phyloP scores from a whole-genome alignment of 305 asterid genomes.

The Solanum hybrid region DNA sequence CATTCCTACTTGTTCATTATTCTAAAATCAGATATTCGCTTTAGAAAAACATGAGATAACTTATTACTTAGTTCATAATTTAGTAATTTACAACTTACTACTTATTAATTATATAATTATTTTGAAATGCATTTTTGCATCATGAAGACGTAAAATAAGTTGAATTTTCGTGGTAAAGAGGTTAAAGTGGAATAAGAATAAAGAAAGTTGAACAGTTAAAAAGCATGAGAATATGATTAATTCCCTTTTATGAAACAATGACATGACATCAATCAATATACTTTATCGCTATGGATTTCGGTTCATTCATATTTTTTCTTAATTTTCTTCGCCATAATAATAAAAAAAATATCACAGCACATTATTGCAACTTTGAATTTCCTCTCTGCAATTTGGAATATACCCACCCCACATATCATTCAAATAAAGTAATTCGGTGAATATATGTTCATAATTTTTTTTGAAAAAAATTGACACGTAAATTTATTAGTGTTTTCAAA shows the following conservation, averaged over 20 bases:
- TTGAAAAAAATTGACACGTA: too few relatives aligned
- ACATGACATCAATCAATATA: background rate
- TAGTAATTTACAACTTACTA: too few relatives aligned
- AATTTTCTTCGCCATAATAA: slow-evolving; percentile 12
- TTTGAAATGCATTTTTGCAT: background rate
- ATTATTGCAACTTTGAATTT: background rate
- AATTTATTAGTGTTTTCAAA: too few relatives aligned
- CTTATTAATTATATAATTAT: too few relatives aligned
- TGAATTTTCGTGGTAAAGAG: background rate
- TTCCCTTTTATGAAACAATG: too few relatives aligned
- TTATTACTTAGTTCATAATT: background rate
- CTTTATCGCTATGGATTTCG: background rate
- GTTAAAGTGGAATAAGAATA: background rate
- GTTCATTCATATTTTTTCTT: background rate
- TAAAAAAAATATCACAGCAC: background rate
- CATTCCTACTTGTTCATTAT: too few relatives aligned
- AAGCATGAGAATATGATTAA: background rate
- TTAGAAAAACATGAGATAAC: background rate
- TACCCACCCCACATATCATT: background rate
- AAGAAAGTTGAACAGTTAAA: background rate
- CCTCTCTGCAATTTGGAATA: background rate
- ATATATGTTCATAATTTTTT: background rate
- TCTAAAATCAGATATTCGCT: too few relatives aligned
- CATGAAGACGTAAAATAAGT: background rate
- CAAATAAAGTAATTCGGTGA: background rate